A percentile compares a stretch with the other conserved stretches of the same genome.
Conservation (phyloP, 164 flowering plant species). For the Dillenia suffruticosa region DNA sequence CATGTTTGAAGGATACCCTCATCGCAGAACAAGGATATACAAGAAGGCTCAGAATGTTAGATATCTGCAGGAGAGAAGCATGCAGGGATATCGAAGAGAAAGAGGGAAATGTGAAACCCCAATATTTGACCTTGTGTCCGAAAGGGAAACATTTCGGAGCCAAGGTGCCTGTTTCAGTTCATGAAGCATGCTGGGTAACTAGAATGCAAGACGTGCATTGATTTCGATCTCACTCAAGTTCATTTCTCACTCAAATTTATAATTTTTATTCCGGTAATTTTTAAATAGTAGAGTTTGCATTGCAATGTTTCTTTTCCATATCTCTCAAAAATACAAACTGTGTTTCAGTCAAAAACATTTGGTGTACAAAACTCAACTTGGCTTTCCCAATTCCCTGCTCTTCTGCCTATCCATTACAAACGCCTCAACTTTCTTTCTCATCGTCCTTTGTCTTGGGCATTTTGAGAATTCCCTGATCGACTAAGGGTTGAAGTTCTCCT, state of each 20-base stretch:
- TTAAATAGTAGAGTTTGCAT: too few species aligned
- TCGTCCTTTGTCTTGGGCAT: constrained; percentile 26
- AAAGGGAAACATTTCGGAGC: constrained; percentile 15
- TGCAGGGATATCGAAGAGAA: constrained; percentile 6
- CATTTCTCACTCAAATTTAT: too few species aligned
- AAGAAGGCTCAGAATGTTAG: constrained; percentile 21
- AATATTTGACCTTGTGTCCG: constrained; percentile 33
- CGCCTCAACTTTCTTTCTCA: constrained; percentile 5
- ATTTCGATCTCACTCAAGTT: too few species aligned
- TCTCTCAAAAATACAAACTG: too few species aligned
- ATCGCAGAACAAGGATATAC: constrained; percentile 15
- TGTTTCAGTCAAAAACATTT: too few species aligned
- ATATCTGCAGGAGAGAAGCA: constrained; percentile 14
- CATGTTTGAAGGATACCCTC: constrained; percentile 25
- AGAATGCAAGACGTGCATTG: constrained; percentile 6
- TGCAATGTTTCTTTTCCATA: too few species aligned
- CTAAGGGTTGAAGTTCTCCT: constrained; percentile 59
- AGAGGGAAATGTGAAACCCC: constrained; percentile 36
- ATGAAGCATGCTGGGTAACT: constrained; percentile 5
- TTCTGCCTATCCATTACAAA: not conserved
- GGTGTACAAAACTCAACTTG: too few species aligned
- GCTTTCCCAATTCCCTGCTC: too few species aligned
- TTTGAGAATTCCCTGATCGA: constrained; percentile 60
- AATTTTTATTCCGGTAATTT: too few species aligned
- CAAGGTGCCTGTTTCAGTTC: constrained; percentile 23